Percentiles rank a stretch among this genome's conserved stretches.
Evolutionary conservation across 106 monocot genomes (phyloP).

Genomic region (Agapanthus africanus): DNA sequence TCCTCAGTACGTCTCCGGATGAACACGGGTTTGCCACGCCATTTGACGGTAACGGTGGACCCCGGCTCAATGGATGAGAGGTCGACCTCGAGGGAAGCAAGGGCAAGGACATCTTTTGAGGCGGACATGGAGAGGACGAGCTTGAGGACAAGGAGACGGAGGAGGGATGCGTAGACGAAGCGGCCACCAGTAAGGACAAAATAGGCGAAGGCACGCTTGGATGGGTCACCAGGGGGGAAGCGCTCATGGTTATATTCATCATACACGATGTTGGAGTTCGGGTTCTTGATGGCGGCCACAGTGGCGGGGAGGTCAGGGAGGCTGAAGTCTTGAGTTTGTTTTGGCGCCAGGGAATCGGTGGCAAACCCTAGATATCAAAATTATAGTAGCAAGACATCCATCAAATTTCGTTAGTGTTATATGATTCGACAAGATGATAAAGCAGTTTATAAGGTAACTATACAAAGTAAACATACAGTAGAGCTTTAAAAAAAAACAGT

Average conservation of each 20-base stretch:
- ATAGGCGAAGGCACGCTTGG: constrained; percentile 56
- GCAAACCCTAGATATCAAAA: constrained; percentile 11
- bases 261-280: constrained; percentile 43
- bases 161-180: constrained; percentile 75
- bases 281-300: constrained; percentile 40
- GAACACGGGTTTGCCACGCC: constrained; percentile 92
- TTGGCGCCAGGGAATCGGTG: constrained; percentile 20
- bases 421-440: background rate
- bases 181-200: constrained; percentile 53
- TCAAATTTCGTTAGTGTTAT: too few species aligned
- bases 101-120: constrained; percentile 74
- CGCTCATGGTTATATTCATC: constrained; percentile 55
- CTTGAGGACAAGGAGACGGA: constrained; percentile 70
- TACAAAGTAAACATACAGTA: background rate
- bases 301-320: constrained; percentile 28
- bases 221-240: constrained; percentile 53
- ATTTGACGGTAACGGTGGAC: constrained; percentile 72
- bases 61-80: constrained; percentile 78
- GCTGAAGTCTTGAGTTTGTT: constrained; percentile 14
- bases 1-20: constrained; percentile 60
- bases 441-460: background rate
- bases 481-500: too few species aligned
- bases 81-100: constrained; percentile 79
- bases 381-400: too few species aligned
- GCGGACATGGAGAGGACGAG: constrained; percentile 80